Evolutionary conservation across 805 yeast genomes (phyloP), one percentile per base, ranked within the genome.

Genomic region (Saccharomycopsis guyanensis): DNA sequence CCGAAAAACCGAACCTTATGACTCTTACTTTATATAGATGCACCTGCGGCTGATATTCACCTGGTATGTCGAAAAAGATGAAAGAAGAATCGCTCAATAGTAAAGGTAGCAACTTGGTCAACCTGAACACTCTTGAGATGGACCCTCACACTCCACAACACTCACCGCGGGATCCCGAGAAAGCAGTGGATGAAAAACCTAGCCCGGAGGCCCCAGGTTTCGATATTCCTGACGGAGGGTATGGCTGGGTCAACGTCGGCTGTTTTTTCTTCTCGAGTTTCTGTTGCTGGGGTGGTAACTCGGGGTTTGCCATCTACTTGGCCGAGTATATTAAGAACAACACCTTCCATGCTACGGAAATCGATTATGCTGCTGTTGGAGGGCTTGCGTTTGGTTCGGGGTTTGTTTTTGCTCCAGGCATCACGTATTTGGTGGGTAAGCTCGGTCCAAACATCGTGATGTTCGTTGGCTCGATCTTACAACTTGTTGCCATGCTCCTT

Each of bases 301-400:
- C 77, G 3, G 78, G 76, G 0, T 76, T 64, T 56, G 72, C 78
- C 2, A 62, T 76, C 12, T 76, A 74, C 53, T 63, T 76, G 35
- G 69, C 78, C 7, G 60, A 68, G 42, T 78, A 76, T 55, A 49
- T 77, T 24, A 65, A 69, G 29, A 50, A 66, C 38, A 57, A 70
- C 47, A 60, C 66, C 2, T 78, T 75, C 50, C 78, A 75, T 4
- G 75, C 76, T 1, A 54, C 61, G 5, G 71, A 69, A 45, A 58
- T 74, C 25, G 80, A 75, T 51, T 78, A 68, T 57, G 77, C 79
- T 35, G 65, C 70, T 2, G 66, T 78, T 46, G 83, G 83, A 12
- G 83, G 84, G 2, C 57, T 78, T 12, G 71, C 80, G 0, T 73
- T 76, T 56, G 80, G 80, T 3, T 55, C 70, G 1, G 80, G 81